Percentiles rank a stretch among this genome's conserved stretches.
These are phyloP conservation scores for Crithidia expoeki DNA, from an alignment of 208 protist species.

Conservation along the genomic window DNA sequence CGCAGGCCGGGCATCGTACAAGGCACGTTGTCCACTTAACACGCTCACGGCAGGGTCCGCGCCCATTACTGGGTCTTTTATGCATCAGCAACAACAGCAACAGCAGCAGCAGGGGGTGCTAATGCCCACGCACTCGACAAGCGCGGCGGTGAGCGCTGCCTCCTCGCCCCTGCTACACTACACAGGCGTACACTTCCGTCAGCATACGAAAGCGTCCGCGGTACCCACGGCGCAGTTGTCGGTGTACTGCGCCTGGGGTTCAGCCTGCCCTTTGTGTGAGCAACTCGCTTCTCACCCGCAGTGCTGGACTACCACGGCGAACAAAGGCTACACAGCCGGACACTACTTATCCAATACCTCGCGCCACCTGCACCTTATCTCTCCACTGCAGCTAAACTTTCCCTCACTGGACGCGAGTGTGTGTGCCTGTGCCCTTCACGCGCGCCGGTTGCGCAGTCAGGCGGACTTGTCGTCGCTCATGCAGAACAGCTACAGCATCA, in stretches of 20 bases:
- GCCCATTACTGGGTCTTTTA: neutral
- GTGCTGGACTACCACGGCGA: slow-evolving; percentile 44
- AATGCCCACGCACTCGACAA: neutral
- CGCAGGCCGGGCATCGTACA: neutral
- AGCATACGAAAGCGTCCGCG: neutral
- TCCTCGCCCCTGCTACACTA: slow-evolving; percentile 7
- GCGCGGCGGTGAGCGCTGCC: neutral
- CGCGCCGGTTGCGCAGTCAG: slow-evolving; percentile 18
- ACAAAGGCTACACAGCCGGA: slow-evolving; percentile 22
- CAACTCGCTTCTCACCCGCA: slow-evolving; percentile 54
- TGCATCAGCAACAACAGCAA: slow-evolving; percentile 15
- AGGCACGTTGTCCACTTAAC: neutral
- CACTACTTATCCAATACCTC: slow-evolving; percentile 13
- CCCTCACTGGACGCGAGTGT: slow-evolving; percentile 63
- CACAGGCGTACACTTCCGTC: neutral
- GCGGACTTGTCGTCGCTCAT: slow-evolving; percentile 22
- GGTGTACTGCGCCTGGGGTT: slow-evolving; percentile 79
- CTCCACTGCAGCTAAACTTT: slow-evolving; percentile 46
- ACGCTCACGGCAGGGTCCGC: neutral
- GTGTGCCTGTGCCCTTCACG: slow-evolving; percentile 29
- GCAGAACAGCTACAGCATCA: slow-evolving; percentile 25
- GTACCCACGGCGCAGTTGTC: slow-evolving; percentile 15
- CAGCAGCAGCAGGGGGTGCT: no score
- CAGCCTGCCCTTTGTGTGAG: slow-evolving; percentile 76
- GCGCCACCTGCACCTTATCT: neutral